Evolutionary conservation across 2,329 filamentous ascomycete species (phyloP), one percentile per base, ranked within the genome.

Genomic region (Verticillium tricorpus): DNA sequence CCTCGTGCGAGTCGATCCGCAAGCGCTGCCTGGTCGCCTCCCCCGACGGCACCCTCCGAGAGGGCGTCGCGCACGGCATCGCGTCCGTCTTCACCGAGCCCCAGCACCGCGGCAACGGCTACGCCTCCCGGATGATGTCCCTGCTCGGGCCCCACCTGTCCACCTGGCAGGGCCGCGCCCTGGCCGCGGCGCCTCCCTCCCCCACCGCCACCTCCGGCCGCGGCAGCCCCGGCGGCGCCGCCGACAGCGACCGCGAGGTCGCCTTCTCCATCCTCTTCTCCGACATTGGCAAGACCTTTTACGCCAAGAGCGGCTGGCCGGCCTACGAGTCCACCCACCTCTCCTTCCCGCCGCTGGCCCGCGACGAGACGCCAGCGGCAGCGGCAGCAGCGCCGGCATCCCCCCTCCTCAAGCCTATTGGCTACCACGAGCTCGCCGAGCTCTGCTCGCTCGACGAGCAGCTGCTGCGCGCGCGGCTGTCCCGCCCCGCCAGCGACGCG

Each of bases 241-340:
- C 58, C 25, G 58, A 32, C 28, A 52, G 40, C 32, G 25, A 56
- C 25, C 54, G 71, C 72, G 67, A 73, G 71, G 71, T 81, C 72
- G 65, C 74, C 15, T 95, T 94, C 74, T 93, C 91, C 0, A 84
- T 96, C 8, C 80, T 97, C 9, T 97, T 88, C 75, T 96, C 92
- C 9, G 92, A 96, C 69, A 93, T 96, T 66, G 92, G 93, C 22
- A 90, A 92, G 79, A 78, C 79, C 45, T 97, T 93, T 75, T 97
- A 97, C 76, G 85, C 89, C 3, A 81, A 80, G 35, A 82, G 86
- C 65, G 92, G 92, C 56, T 97, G 93, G 93, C 82, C 86, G 57
- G 82, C 87, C 0, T 93, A 89, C 68, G 80, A 84, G 22, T 94
- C 91, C 62, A 80, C 83, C 1, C 93, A 97, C 72, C 80, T 96